Percentiles rank a stretch among this genome's conserved stretches.
Conservation (phyloP, 1,139 yeast genomes). For the Tardiomyces depauwii region DNA sequence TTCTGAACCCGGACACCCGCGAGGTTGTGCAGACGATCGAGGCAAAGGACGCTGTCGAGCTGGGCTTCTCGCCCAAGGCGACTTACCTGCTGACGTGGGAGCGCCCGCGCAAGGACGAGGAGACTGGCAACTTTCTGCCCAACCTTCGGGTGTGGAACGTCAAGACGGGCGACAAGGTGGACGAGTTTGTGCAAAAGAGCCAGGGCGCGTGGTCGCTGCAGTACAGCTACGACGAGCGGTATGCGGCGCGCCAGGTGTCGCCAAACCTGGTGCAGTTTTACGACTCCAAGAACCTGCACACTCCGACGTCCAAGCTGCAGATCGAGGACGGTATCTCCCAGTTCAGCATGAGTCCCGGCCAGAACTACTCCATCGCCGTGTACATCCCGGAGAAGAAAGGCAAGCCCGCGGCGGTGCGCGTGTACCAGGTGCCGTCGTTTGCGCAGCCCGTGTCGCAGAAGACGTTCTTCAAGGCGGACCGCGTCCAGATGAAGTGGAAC, state of each 20-base stretch:
- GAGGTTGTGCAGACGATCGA: conserved; percentile 34
- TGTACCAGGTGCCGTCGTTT: conserved; percentile 64
- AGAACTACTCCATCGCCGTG: conserved; percentile 83
- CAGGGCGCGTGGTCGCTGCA: conserved; percentile 88
- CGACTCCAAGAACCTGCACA: conserved; percentile 42
- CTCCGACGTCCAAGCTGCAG: conserved; percentile 52
- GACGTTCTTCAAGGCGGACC: conserved; percentile 90
- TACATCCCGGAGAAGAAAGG: conserved; percentile 71
- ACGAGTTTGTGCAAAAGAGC: conserved; percentile 65
- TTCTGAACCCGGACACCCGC: conserved; percentile 48
- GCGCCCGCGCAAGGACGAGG: conserved; percentile 51
- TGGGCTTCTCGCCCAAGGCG: conserved; percentile 85
- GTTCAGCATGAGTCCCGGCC: conserved; percentile 74
- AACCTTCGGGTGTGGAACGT: conserved; percentile 70
- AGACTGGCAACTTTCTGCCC: conserved; percentile 56
- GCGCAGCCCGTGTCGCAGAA: conserved; percentile 75
- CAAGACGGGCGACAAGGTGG: conserved; percentile 36
- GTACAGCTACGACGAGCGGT: conserved; percentile 67
- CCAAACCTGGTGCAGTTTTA: conserved; percentile 62
- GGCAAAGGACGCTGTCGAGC: conserved; percentile 58
- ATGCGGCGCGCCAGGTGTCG: conserved; percentile 52
- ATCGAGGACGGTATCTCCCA: conserved; percentile 46
- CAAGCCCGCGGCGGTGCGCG: conserved; percentile 79
- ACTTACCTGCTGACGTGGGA: conserved; percentile 82
- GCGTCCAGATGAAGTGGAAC: conserved; percentile 90